Conservation (phyloP, 176 grass and related monocot species). For the Carex kokanica region DNA sequence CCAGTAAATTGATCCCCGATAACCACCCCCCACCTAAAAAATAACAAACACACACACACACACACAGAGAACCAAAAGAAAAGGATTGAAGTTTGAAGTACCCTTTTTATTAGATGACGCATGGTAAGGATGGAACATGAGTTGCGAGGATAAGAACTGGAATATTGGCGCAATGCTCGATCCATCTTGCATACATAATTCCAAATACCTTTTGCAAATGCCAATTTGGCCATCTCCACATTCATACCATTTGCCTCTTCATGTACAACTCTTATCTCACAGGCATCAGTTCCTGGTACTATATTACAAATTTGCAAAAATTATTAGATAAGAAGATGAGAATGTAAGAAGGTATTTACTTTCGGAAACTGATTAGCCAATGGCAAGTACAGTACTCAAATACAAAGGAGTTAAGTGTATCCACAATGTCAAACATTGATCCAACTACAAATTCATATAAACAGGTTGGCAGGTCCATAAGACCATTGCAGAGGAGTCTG, state of each 20-base stretch:
- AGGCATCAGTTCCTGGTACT: conserved; percentile 86
- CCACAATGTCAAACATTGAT: neutral
- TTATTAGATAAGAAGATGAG: neutral
- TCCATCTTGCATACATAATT: conserved; percentile 95
- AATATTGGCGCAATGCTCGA: conserved; percentile 69
- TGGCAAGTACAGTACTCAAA: neutral
- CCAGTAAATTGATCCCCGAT: neutral
- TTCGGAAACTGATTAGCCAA: neutral
- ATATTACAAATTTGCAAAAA: conserved; percentile 20
- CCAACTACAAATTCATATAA: conserved; percentile 6
- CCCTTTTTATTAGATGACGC: conserved; percentile 70
- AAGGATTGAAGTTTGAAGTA: conserved; percentile 15
- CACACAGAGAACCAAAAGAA: conserved; percentile 10
- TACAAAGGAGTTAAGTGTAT: neutral
- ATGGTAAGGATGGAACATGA: conserved; percentile 57
- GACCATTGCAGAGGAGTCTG: neutral
- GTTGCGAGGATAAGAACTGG: conserved; percentile 17
- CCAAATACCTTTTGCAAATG: conserved; percentile 97
- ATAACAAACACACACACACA: neutral
- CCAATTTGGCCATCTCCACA: conserved; percentile 87
- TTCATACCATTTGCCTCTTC: conserved; percentile 92
- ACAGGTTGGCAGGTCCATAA: neutral
- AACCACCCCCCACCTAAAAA: too few relatives aligned
- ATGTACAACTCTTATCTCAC: conserved; percentile 80
- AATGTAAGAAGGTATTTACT: conserved; percentile 6